Conservation (phyloP, 495 filamentous ascomycete genomes). For the Neurospora discreta region DNA sequence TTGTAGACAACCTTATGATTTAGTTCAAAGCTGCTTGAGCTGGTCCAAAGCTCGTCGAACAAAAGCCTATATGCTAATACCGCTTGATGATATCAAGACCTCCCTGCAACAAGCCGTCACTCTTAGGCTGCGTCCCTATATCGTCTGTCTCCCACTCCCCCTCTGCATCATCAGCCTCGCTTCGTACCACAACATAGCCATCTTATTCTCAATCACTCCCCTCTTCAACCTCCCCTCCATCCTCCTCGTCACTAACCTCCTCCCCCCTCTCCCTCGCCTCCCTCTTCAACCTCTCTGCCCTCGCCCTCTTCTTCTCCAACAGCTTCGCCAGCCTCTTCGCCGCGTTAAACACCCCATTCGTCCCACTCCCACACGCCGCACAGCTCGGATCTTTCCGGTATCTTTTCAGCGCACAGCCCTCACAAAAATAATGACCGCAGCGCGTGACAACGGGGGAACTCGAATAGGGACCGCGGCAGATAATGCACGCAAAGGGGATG, state of each 20-base stretch:
- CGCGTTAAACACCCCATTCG: conserved; percentile 79
- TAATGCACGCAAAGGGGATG: conserved; percentile 93
- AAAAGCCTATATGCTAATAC: neutral
- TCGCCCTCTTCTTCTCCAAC: conserved; percentile 71
- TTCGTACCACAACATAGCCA: too few relatives aligned
- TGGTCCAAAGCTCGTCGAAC: neutral
- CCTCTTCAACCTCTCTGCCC: conserved; percentile 53
- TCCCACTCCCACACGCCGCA: conserved; percentile 73
- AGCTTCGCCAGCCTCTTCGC: conserved; percentile 75
- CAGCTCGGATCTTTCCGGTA: conserved; percentile 73
- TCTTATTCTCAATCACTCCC: neutral
- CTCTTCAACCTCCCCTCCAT: conserved; percentile 20
- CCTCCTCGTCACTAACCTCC: conserved; percentile 56
- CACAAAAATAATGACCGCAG: conserved; percentile 94
- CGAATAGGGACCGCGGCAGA: conserved; percentile 75
- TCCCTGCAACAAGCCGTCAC: neutral
- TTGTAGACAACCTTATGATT: neutral
- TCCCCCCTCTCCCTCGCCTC: conserved; percentile 62
- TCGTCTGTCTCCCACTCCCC: neutral
- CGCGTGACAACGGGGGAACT: conserved; percentile 68
- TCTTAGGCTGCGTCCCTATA: neutral
- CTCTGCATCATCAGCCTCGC: neutral
- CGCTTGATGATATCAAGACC: neutral
- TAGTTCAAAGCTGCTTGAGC: neutral
- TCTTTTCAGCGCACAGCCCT: conserved; percentile 70